Conservation (phyloP, 129 eudicot genomes). For the Ambrosia trifida region DNA sequence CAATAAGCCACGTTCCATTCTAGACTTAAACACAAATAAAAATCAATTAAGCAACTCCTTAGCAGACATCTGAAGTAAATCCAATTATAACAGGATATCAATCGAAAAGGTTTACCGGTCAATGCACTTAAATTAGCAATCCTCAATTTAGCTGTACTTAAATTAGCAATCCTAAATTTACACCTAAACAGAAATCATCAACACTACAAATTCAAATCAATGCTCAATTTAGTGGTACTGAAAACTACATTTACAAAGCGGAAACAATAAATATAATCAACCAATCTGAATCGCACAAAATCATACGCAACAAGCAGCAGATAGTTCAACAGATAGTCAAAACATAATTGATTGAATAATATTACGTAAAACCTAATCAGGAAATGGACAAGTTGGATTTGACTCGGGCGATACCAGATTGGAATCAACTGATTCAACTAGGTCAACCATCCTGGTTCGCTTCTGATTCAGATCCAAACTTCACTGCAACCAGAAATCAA, state of each 20-base stretch:
- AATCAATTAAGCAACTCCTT: too few relatives aligned
- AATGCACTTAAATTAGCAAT: conserved; percentile 22
- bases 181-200: conserved; percentile 24
- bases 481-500: conserved; percentile 15
- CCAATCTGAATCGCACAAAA: too few relatives aligned
- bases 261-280: too few relatives aligned
- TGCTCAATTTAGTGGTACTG: neutral
- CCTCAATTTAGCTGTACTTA: neutral
- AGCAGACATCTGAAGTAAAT: neutral
- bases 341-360: too few relatives aligned
- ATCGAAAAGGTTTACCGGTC: neutral
- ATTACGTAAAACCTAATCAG: conserved; percentile 74
- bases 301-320: too few relatives aligned
- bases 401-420: conserved; percentile 25
- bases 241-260: neutral
- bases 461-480: conserved; percentile 27
- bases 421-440: conserved; percentile 12
- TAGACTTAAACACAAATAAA: too few relatives aligned
- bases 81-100: neutral
- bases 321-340: too few relatives aligned
- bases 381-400: conserved; percentile 41
- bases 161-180: neutral
- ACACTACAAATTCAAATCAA: neutral
- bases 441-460: conserved; percentile 24
- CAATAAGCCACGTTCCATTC: too few relatives aligned